Conservation (phyloP, 495 filamentous ascomycete genomes). For the Hypomontagnella submonticulosa region DNA sequence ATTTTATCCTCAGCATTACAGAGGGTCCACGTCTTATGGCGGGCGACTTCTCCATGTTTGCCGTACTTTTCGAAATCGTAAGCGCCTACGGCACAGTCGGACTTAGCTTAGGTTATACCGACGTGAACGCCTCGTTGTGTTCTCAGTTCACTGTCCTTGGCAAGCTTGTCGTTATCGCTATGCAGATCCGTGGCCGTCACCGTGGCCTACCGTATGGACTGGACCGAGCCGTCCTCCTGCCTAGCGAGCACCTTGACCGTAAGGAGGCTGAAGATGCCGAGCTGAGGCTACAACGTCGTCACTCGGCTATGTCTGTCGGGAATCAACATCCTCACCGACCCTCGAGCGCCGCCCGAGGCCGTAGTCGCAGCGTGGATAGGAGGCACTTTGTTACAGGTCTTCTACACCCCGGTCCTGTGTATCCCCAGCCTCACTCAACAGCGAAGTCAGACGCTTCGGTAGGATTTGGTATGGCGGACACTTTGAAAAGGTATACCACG, state of each 20-base stretch:
- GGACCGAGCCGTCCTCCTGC: slow-evolving; percentile 88
- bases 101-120: slow-evolving; percentile 82
- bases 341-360: slow-evolving; percentile 34
- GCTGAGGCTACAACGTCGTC: slow-evolving; percentile 63
- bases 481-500: slow-evolving; percentile 35
- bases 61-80: slow-evolving; percentile 88
- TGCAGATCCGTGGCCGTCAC: slow-evolving; percentile 92
- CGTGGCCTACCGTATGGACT: slow-evolving; percentile 92
- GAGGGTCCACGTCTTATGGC: slow-evolving; percentile 74
- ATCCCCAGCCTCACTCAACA: slow-evolving; percentile 28
- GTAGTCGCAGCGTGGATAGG: slow-evolving; percentile 46
- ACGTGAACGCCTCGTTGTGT: slow-evolving; percentile 79
- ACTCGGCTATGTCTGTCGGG: slow-evolving; percentile 63
- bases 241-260: slow-evolving; percentile 77
- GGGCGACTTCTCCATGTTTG: slow-evolving; percentile 77
- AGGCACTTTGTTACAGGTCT: slow-evolving; percentile 49
- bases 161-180: slow-evolving; percentile 93
- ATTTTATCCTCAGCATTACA: slow-evolving; percentile 87
- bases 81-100: slow-evolving; percentile 96
- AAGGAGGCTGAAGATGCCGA: slow-evolving; percentile 73
- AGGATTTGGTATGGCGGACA: slow-evolving; percentile 28
- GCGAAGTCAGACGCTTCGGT: slow-evolving; percentile 33
- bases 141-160: slow-evolving; percentile 80
- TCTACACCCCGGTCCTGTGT: slow-evolving; percentile 53
- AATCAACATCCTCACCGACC: slow-evolving; percentile 23